These are phyloP conservation scores for Raphanus sativus DNA, from an alignment of 345 rosid species.

Conservation along the genomic window DNA sequence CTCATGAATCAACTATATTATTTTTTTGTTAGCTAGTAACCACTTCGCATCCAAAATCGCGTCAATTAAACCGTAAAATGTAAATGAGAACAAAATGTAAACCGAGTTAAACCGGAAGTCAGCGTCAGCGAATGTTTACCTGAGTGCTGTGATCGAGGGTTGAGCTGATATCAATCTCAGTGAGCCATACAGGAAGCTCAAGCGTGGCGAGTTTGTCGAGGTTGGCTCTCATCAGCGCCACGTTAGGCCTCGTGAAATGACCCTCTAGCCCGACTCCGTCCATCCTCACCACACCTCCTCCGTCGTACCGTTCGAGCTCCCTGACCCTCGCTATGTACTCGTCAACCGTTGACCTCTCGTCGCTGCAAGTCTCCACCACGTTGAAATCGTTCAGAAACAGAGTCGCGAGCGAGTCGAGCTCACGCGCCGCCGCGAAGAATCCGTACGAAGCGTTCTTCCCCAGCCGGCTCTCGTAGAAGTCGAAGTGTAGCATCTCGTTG, in stretches of 20 bases:
- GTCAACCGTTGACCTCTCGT: conserved; percentile 68
- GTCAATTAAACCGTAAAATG: no score
- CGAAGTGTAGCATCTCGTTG: conserved; percentile 88
- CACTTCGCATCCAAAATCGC: no score
- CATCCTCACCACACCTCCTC: conserved; percentile 50
- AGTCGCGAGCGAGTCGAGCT: conserved; percentile 63
- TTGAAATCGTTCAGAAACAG: conserved; percentile 81
- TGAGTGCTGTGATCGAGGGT: conserved; percentile 49
- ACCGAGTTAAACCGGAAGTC: not conserved
- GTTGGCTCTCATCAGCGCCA: conserved; percentile 65
- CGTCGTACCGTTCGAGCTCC: conserved; percentile 44
- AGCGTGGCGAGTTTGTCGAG: conserved; percentile 74
- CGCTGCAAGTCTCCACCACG: conserved; percentile 78
- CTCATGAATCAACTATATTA: not conserved
- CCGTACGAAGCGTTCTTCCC: conserved; percentile 63
- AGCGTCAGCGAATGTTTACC: conserved; percentile 32
- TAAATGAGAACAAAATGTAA: no score
- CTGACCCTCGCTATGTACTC: conserved; percentile 52
- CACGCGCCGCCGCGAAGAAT: conserved; percentile 61
- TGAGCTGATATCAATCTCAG: conserved; percentile 71
- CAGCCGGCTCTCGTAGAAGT: conserved; percentile 64
- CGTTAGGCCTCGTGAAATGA: conserved; percentile 69
- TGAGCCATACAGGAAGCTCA: conserved; percentile 79
- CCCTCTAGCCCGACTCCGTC: conserved; percentile 78
- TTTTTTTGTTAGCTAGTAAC: not conserved